Conservation (phyloP, 1,284 basidiomycete species). For the Austropuccinia psidii region DNA sequence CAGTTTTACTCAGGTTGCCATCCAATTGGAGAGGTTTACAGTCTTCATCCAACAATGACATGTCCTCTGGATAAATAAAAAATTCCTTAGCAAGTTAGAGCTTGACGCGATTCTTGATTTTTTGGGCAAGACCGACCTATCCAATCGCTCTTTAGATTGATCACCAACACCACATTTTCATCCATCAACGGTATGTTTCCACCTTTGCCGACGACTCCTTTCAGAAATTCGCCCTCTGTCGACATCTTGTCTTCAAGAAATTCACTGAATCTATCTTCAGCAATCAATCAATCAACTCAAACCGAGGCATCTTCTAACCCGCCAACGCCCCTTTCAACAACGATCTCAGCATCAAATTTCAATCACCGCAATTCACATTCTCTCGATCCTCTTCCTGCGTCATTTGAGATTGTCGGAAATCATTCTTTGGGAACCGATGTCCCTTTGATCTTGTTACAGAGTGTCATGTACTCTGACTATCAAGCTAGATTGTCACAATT, state of each 20-base stretch:
- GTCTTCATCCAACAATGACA: no score
- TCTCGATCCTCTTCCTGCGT: neutral
- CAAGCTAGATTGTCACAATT: neutral
- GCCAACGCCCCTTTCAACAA: neutral
- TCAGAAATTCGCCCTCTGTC: conserved; percentile 32
- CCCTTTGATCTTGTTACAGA: neutral
- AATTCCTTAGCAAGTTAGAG: no score
- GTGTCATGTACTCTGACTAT: neutral
- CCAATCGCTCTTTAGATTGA: neutral
- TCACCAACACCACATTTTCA: neutral
- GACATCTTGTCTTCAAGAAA: conserved; percentile 14
- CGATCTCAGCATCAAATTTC: neutral
- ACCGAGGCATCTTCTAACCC: no score
- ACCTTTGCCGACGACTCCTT: conserved; percentile 9
- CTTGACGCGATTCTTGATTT: no score
- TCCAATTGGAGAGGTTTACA: no score
- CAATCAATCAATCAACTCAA: no score
- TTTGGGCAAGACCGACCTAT: neutral
- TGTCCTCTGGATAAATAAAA: no score
- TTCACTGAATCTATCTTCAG: no score
- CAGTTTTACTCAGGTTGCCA: no score
- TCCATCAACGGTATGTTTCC: conserved; percentile 3
- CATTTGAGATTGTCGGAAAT: neutral
- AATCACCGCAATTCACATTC: neutral
- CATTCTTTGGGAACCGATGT: neutral